Conservation (phyloP, 768 basidiomycete genomes). For the Panaeolus cyanescens region DNA sequence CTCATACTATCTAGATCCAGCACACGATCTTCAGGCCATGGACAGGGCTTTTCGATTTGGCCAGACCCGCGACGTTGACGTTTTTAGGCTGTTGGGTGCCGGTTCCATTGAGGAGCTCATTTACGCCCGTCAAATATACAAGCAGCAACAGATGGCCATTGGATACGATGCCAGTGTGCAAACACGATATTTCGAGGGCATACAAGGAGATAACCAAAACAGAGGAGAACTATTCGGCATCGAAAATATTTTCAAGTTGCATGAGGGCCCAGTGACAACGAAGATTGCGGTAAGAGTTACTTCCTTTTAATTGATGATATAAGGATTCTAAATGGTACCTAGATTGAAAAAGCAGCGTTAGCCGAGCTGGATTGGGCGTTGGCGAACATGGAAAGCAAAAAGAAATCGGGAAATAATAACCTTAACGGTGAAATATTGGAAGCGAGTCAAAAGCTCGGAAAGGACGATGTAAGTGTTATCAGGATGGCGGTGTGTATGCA, state of each 20-base stretch:
- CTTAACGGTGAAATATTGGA: conserved; percentile 40
- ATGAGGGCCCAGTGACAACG: conserved; percentile 69
- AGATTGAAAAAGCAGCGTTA: conserved; percentile 81
- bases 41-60: conserved; percentile 86
- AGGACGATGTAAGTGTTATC: conserved; percentile 34
- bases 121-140: conserved; percentile 88
- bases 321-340: conserved; percentile 16
- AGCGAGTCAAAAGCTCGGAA: conserved; percentile 45
- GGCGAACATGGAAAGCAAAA: conserved; percentile 57
- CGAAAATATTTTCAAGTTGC: conserved; percentile 82
- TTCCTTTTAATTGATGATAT: neutral
- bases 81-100: conserved; percentile 82
- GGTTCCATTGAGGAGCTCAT: conserved; percentile 89
- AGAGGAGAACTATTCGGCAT: conserved; percentile 86
- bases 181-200: conserved; percentile 82
- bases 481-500: neutral
- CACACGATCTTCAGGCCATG: conserved; percentile 93
- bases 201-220: conserved; percentile 74
- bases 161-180: conserved; percentile 84
- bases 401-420: conserved; percentile 26
- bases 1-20: conserved; percentile 64
- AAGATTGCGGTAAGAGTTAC: conserved; percentile 62
- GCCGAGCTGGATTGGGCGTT: conserved; percentile 82
- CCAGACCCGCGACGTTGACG: conserved; percentile 82
- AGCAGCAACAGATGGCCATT: conserved; percentile 93